A percentile compares a stretch with the other conserved stretches of the same genome.
Evolutionary conservation across 257 asterid species (phyloP).

Genomic region (Leonotis leonurus): DNA sequence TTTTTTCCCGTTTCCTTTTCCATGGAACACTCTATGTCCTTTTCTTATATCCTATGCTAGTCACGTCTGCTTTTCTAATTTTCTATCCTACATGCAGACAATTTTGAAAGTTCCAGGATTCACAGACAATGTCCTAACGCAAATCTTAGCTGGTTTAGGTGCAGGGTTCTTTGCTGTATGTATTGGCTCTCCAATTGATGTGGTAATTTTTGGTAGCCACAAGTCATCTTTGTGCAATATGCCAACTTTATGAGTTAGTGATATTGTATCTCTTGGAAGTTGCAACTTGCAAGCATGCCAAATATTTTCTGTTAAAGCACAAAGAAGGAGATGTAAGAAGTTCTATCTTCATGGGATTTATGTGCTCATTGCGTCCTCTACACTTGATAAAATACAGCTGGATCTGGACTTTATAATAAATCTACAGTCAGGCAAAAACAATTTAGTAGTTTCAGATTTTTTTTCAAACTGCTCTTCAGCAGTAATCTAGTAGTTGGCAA

Average conservation of each 20-base stretch:
- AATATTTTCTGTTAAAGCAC: not conserved
- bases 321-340: not conserved
- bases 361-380: not conserved
- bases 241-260: slow-evolving; percentile 8
- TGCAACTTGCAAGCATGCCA: slow-evolving; percentile 2
- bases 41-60: not conserved
- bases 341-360: not conserved
- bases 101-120: slow-evolving; percentile 71
- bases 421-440: not conserved
- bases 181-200: slow-evolving; percentile 91
- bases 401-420: slow-evolving; percentile 5
- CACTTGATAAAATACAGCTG: not conserved
- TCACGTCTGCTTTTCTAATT: slow-evolving; percentile 22
- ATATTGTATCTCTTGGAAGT: not conserved
- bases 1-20: not conserved
- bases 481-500: slow-evolving; percentile 1
- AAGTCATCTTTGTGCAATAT: not conserved
- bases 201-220: slow-evolving; percentile 45
- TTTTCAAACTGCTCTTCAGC: not conserved
- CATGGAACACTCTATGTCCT: slow-evolving; percentile 6
- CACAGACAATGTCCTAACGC: slow-evolving; percentile 67
- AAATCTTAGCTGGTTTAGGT: slow-evolving; percentile 83
- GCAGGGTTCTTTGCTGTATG: slow-evolving; percentile 97
- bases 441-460: not conserved
- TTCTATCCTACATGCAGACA: slow-evolving; percentile 41